Evolutionary conservation across 164 flowering plant genomes (phyloP).

Genomic region (Pachysandra terminalis): DNA sequence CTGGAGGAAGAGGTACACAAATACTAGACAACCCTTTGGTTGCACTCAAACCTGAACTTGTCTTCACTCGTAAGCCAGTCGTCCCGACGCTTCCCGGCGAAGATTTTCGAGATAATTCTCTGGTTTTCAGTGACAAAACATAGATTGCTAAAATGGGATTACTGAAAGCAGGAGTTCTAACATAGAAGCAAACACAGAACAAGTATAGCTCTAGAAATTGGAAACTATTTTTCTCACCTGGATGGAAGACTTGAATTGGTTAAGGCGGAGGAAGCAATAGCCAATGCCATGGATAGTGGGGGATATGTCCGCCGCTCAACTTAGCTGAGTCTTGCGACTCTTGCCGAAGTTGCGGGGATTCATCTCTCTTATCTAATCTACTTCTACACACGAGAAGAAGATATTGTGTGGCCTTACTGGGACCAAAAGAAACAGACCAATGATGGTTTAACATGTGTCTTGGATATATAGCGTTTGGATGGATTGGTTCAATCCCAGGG

Average conservation of each 20-base stretch:
- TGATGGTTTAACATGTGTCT: background rate
- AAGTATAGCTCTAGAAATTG: too few species aligned
- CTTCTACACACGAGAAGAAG: slow-evolving; percentile 1
- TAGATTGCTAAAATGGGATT: too few species aligned
- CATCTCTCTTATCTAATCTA: slow-evolving; percentile 1
- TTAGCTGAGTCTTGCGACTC: background rate
- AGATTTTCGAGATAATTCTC: slow-evolving; percentile 25
- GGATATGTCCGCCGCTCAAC: background rate
- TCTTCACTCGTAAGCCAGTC: slow-evolving; percentile 9
- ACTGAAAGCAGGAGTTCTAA: background rate
- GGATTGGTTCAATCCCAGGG: too few species aligned
- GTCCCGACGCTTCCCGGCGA: slow-evolving; percentile 12
- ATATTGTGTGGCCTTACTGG: background rate
- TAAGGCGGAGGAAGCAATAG: slow-evolving; percentile 51
- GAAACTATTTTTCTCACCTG: slow-evolving; percentile 26
- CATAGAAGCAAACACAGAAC: background rate
- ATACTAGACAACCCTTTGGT: slow-evolving; percentile 73
- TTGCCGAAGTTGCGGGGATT: background rate
- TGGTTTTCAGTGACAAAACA: slow-evolving; percentile 3
- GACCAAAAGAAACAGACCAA: background rate
- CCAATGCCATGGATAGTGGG: slow-evolving; percentile 41
- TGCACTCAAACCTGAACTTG: slow-evolving; percentile 39
- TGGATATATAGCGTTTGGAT: background rate
- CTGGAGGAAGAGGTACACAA: slow-evolving; percentile 84
- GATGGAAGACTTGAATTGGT: slow-evolving; percentile 33